phyloP scores from a whole-genome alignment of 768 basidiomycete genomes.

The Boletus edulis region DNA sequence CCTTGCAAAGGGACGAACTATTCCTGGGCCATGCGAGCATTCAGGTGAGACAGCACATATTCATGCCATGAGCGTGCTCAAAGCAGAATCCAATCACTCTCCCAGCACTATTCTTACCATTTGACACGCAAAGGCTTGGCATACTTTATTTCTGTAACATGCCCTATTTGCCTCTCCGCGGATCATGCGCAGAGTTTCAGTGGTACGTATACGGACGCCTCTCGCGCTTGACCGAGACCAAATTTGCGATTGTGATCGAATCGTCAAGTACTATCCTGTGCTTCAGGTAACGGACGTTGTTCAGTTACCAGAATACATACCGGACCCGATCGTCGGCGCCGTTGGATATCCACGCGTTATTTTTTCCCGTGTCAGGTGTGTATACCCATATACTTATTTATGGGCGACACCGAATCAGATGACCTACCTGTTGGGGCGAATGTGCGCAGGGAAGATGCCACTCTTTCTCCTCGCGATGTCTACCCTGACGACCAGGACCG shows the following conservation, averaged over 20 bases:
- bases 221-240: too few relatives aligned
- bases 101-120: slow-evolving; percentile 4
- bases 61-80: not conserved
- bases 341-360: not conserved
- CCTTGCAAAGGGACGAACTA: not conserved
- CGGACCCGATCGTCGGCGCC: slow-evolving; percentile 15
- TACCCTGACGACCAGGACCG: slow-evolving; percentile 13
- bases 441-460: slow-evolving; percentile 6
- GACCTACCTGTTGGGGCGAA: slow-evolving; percentile 3
- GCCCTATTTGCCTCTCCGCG: not conserved
- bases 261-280: not conserved
- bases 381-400: too few relatives aligned
- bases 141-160: not conserved
- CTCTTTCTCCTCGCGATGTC: slow-evolving; percentile 19
- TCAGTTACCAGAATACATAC: not conserved
- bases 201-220: not conserved
- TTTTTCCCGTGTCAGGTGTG: slow-evolving; percentile 5
- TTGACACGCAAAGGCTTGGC: slow-evolving; percentile 4
- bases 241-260: not conserved
- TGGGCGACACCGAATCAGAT: slow-evolving; percentile 3
- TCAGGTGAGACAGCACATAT: not conserved
- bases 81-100: not conserved
- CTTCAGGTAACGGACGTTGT: not conserved
- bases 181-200: not conserved
- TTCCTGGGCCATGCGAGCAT: not conserved